A percentile compares a stretch with the other conserved stretches of the same genome.
Conservation (phyloP, 1,284 basidiomycete species). For the Ceratobasidium sp. region DNA sequence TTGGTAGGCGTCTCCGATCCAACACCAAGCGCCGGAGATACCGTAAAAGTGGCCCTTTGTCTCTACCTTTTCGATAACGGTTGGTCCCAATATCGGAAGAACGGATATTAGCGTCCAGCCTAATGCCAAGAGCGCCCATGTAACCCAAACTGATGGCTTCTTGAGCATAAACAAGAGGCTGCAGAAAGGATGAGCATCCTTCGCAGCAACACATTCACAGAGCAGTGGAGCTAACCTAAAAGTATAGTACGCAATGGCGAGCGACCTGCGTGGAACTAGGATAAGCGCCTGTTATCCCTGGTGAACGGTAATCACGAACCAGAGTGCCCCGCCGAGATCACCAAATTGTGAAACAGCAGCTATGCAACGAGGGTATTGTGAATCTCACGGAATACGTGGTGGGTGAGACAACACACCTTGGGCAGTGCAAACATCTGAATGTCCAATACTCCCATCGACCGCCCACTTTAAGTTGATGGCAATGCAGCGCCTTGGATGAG, state of each 20-base stretch:
- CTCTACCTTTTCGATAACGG: conserved; percentile 4
- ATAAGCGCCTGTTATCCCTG: neutral
- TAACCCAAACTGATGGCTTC: conserved; percentile 18
- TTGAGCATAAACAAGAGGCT: conserved; percentile 25
- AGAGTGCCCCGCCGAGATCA: conserved; percentile 16
- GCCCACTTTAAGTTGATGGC: conserved; percentile 21
- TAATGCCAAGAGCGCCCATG: neutral
- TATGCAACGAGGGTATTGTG: neutral
- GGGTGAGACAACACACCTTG: neutral
- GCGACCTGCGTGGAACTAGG: neutral
- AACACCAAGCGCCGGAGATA: conserved; percentile 27
- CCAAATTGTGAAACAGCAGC: conserved; percentile 17
- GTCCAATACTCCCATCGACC: neutral
- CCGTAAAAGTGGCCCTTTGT: conserved; percentile 14
- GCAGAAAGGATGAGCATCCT: neutral
- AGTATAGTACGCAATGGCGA: conserved; percentile 8
- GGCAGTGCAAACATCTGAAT: conserved; percentile 1
- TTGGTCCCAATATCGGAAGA: conserved; percentile 20
- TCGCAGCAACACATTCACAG: no score
- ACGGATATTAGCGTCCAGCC: conserved; percentile 6
- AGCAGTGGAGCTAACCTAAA: neutral
- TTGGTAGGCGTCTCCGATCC: conserved; percentile 22
- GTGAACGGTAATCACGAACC: neutral
- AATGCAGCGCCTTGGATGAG: conserved; percentile 14
- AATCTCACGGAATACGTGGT: neutral